Evolutionary conservation across 2,329 filamentous ascomycete species (phyloP).

Genomic region (Colletotrichum lentis): DNA sequence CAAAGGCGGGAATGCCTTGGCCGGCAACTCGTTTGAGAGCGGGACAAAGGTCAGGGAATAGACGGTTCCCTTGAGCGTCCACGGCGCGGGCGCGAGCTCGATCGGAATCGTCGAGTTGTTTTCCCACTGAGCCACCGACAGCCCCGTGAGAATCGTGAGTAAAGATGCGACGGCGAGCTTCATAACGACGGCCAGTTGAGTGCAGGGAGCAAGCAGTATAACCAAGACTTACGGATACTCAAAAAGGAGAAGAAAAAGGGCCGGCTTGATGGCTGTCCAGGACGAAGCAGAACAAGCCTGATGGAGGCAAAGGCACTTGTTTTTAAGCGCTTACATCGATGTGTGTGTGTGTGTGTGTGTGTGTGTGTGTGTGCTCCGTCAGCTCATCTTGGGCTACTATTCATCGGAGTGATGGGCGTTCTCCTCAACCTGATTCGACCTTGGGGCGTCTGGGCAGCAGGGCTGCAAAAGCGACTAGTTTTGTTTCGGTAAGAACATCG

Average conservation of each 20-base stretch:
- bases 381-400: background rate
- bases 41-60: conserved; percentile 35
- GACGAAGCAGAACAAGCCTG: too few species aligned
- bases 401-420: background rate
- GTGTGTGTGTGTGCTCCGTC: background rate
- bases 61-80: conserved; percentile 39
- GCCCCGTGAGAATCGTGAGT: background rate
- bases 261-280: background rate
- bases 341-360: too few species aligned
- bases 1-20: conserved; percentile 27
- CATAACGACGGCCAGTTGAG: background rate
- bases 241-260: too few species aligned
- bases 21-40: conserved; percentile 22
- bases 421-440: too few species aligned
- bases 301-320: too few species aligned
- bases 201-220: background rate
- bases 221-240: background rate
- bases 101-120: conserved; percentile 35
- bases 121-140: conserved; percentile 22
- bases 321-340: background rate
- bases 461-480: background rate
- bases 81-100: conserved; percentile 33
- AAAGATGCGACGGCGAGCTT: background rate
- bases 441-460: too few species aligned
- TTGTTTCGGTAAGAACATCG: conserved; percentile 12